These are phyloP conservation scores for Russula lepida DNA, from an alignment of 768 basidiomycete genomes.

Conservation along the genomic window DNA sequence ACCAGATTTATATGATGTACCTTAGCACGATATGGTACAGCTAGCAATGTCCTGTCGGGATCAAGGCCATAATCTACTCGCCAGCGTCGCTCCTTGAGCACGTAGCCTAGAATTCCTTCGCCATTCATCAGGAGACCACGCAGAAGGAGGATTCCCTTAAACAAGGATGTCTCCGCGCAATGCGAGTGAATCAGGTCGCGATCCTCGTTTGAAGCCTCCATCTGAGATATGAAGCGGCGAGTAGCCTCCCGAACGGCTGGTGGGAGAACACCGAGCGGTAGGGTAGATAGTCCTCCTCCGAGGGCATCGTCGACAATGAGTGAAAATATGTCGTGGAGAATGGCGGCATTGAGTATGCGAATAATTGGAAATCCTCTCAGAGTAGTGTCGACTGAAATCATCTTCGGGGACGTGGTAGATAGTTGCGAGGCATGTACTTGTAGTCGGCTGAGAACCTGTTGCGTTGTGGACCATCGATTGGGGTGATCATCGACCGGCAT, in stretches of 20 bases:
- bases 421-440: conserved; percentile 12
- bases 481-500: conserved; percentile 34
- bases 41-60: conserved; percentile 34
- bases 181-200: not conserved
- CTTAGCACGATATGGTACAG: conserved; percentile 46
- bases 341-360: not conserved
- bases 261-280: not conserved
- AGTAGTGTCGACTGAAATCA: not conserved
- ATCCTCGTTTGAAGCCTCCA: not conserved
- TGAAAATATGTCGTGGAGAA: not conserved
- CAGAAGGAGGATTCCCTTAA: conserved; percentile 35
- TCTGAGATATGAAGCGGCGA: not conserved
- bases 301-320: conserved; percentile 3
- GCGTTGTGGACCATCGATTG: conserved; percentile 36
- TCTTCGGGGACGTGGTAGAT: not conserved
- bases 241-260: not conserved
- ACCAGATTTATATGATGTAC: not conserved
- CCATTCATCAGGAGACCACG: conserved; percentile 36
- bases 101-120: conserved; percentile 33
- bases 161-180: conserved; percentile 19
- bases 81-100: conserved; percentile 36
- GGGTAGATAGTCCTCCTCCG: not conserved
- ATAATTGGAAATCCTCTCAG: conserved; percentile 1
- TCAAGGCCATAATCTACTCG: conserved; percentile 46
- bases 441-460: conserved; percentile 33